Evolutionary conservation across 306 rosid species (phyloP).

Genomic region (Cucurbita argyrosperma): DNA sequence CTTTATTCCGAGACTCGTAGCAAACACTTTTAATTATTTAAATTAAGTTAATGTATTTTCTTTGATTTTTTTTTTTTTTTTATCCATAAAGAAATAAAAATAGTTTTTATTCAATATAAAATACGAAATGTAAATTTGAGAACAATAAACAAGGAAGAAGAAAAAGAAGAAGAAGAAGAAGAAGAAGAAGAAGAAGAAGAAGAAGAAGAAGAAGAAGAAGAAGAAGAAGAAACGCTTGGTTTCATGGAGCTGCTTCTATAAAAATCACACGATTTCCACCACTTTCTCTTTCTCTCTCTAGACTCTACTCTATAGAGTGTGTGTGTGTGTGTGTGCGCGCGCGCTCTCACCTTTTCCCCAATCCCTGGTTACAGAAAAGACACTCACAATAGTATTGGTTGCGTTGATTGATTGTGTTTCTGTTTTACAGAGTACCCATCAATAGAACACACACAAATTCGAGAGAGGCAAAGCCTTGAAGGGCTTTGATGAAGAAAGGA

Average conservation of each 20-base stretch:
- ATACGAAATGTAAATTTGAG: neutral
- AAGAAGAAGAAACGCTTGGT: neutral
- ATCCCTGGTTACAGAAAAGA: conserved; percentile 34
- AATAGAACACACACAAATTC: neutral
- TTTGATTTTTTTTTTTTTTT: no score
- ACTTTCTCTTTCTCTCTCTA: neutral
- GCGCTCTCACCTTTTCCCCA: neutral
- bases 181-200: neutral
- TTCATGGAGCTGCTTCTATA: neutral
- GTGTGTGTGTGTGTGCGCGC: no score
- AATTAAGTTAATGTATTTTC: no score
- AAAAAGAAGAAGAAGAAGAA: neutral
- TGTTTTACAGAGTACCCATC: conserved; percentile 7
- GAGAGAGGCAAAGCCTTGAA: neutral
- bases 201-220: neutral
- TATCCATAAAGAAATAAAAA: no score
- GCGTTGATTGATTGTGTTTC: conserved; percentile 65
- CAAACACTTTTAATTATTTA: no score
- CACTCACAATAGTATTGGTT: conserved; percentile 65
- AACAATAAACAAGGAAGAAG: neutral
- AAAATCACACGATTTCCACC: neutral
- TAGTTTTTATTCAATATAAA: no score
- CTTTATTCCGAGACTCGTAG: no score
- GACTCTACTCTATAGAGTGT: no score
- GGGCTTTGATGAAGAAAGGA: neutral